These are phyloP conservation scores for Dioszegia aurantiaca DNA, from an alignment of 768 basidiomycete genomes.

Conservation along the genomic window DNA sequence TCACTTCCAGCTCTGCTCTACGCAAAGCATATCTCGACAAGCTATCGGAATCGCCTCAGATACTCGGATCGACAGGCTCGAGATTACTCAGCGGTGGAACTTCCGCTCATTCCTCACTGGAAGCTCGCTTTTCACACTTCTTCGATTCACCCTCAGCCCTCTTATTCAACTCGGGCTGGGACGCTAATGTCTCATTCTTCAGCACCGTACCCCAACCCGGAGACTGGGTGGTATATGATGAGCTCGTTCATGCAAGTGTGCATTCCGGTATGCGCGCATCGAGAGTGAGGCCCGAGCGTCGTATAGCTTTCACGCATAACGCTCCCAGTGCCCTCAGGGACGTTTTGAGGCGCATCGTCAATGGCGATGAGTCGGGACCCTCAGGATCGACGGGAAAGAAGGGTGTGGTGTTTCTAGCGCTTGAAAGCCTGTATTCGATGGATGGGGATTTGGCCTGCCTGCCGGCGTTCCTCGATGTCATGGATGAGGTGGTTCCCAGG, in stretches of 20 bases:
- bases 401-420: conserved; percentile 65
- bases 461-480: conserved; percentile 60
- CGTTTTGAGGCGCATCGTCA: conserved; percentile 55
- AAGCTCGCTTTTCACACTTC: conserved; percentile 64
- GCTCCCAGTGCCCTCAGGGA: conserved; percentile 58
- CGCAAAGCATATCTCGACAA: conserved; percentile 62
- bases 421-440: conserved; percentile 93
- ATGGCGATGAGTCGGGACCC: neutral
- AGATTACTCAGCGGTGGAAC: conserved; percentile 75
- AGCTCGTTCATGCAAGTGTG: conserved; percentile 83
- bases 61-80: conserved; percentile 85
- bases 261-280: conserved; percentile 83
- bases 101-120: conserved; percentile 65
- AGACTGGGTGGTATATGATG: conserved; percentile 78
- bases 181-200: conserved; percentile 87
- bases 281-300: conserved; percentile 46
- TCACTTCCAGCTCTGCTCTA: conserved; percentile 63
- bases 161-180: conserved; percentile 88
- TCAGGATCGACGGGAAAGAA: neutral
- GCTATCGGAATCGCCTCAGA: conserved; percentile 57
- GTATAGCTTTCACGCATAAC: conserved; percentile 71
- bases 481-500: conserved; percentile 60
- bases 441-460: conserved; percentile 88
- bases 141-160: conserved; percentile 67
- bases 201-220: conserved; percentile 70